Evolutionary conservation across 106 monocot genomes (phyloP), one percentile per base, ranked within the genome.

Genomic region (Phalaenopsis equestris): DNA sequence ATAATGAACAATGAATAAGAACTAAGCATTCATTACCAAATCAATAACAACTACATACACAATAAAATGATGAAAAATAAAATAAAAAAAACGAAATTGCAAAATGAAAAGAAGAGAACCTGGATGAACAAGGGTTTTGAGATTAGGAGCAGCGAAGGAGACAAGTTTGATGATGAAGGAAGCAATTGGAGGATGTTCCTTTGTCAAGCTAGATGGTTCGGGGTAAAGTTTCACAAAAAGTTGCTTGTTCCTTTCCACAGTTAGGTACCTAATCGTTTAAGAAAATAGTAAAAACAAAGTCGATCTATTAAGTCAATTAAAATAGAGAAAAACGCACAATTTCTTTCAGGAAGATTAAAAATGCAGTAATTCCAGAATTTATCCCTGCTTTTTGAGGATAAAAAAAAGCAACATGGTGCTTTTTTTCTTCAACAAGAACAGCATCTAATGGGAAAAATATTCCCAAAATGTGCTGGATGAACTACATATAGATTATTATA

Each of bases 181-280:
- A 6, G 98, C 98, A 48, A 98, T 86, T 18, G 98, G 98, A 0
- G 92, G 90, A 36, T 87, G 84, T 67, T 90, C 91, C 52, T 87
- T 89, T 14, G 91, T 87, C 38, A 93, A 42, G 72, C 30, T 85
- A 17, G 98, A 94, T 10, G 81, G 58, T 56, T 98, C 98, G 2
- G 98, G 92, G 43, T 88, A 94, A 47, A 98, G 79, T 80, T 84
- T 94, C 82, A 98, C 91, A 80, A 74, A 81, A 12, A 94, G 56
- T 41, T 92, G 94, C 84, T 90, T 94, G 74, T 86, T 91, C 82
- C 79, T 94, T 83, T 94, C 98, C 82, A 98, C 94, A 18, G 88
- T 84, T 65, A 98, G 75, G 77, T 85, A 82, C 97, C 97, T 98
- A 43, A 21, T 42, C 7, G 74, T 41, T 74, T 70, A 41, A 49